Evolutionary conservation across 106 monocot genomes (phyloP).

Genomic region (Vanilla planifolia): DNA sequence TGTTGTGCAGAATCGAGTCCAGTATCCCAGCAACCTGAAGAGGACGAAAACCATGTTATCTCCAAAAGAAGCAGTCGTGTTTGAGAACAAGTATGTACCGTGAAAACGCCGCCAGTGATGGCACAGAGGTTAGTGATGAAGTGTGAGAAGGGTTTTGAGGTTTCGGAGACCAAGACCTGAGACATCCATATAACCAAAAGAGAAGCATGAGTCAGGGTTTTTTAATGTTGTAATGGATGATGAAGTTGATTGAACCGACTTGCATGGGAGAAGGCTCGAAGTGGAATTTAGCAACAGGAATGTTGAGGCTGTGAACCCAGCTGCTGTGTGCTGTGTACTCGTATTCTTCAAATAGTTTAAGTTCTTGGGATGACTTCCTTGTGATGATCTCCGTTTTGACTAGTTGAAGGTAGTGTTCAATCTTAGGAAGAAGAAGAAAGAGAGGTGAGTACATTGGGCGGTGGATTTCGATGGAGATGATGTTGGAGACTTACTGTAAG

Average conservation of each 20-base stretch:
- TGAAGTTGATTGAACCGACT: constrained; percentile 18
- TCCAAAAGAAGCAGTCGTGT: not conserved
- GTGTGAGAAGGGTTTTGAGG: constrained; percentile 85
- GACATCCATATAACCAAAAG: constrained; percentile 5
- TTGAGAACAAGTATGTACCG: constrained; percentile 38
- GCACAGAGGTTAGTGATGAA: constrained; percentile 97
- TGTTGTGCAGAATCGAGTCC: constrained; percentile 65
- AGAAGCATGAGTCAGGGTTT: not conserved
- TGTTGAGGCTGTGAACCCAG: constrained; percentile 61
- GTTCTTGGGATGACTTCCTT: constrained; percentile 36
- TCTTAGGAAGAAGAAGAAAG: constrained; percentile 31
- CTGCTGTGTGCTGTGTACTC: constrained; percentile 95
- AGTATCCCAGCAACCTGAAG: constrained; percentile 70
- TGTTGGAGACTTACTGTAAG: constrained; percentile 60
- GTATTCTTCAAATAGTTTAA: constrained; percentile 74
- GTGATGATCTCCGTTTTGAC: constrained; percentile 81
- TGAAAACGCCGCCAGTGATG: constrained; percentile 93
- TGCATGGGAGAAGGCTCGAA: constrained; percentile 94
- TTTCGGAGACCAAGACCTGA: constrained; percentile 82
- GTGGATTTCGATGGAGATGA: not conserved
- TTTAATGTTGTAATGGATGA: not conserved
- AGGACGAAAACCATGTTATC: not conserved
- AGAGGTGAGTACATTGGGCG: too few relatives aligned
- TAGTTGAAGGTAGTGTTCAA: constrained; percentile 92
- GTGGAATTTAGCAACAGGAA: constrained; percentile 91